Base-by-base conservation (phyloP, 495 filamentous ascomycete species). In the Cercophora samala region DNA sequence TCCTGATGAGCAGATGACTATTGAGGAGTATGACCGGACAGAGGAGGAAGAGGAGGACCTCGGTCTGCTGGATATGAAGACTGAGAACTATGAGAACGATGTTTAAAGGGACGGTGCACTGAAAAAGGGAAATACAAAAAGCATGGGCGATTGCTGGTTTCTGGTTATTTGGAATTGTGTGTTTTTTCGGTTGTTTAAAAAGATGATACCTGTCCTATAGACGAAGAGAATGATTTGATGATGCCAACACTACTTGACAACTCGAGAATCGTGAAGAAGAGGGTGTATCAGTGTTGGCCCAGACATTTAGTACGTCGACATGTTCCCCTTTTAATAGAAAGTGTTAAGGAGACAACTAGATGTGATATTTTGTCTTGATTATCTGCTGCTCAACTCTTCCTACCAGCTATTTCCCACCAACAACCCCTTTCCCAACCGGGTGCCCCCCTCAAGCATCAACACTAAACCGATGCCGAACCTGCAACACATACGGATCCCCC, bases 1-100 rank as follows among this genome's bases (percentile, higher is more conserved):
- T 64, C 84, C 85, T 17, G 95, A 99, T 72, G 86, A 87, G 13
- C 89, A 97, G 81, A 86, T 99, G 71, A 86, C 81, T 21, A 84
- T 85, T 3, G 93, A 92, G 76, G 93, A 97, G 46, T 97, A 98
- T 74, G 87, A 89, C 58, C 84, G 95, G 67, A 96, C 93, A 0
- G 87, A 88, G 0, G 89, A 97, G 76, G 96, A 98, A 75, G 89
- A 95, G 75, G 96, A 98, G 69, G 90, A 97, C 42, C 80, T 99
- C 22, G 95, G 95, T 0, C 79, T 98, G 69, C 86, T 77, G 53
- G 94, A 98, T 73, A 98, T 99, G 88, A 96, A 93, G 83, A 89
- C 88, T 0, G 92, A 97, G 74, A 88, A 87, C 0, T 97, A 97
- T 79, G 92, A 90, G 73, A 81, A 86, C 56, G 86, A 78, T 37